Evolutionary conservation across 2,329 filamentous ascomycete genomes (phyloP).

Genomic region (Didymella sp.): DNA sequence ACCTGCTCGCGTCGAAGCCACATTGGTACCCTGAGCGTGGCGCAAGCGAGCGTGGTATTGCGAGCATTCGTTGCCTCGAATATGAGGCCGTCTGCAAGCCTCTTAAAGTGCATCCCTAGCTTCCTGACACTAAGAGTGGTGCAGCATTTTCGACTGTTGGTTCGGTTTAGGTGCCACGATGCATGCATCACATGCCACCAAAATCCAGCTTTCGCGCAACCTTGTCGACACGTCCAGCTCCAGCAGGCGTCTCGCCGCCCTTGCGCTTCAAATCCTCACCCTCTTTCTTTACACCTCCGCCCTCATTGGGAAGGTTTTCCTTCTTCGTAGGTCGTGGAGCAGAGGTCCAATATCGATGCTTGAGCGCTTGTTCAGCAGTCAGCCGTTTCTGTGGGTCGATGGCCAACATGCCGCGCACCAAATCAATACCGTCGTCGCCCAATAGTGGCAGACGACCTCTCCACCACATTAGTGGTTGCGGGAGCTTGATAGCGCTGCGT

Average conservation of each 20-base stretch:
- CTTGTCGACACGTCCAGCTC: slow-evolving; percentile 71
- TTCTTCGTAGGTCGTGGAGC: slow-evolving; percentile 85
- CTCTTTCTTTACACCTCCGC: slow-evolving; percentile 72
- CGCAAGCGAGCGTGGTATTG: too few species aligned
- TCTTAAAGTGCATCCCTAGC: too few species aligned
- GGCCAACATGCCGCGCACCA: slow-evolving; percentile 83
- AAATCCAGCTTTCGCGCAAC: slow-evolving; percentile 75
- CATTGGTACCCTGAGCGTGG: too few species aligned
- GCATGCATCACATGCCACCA: slow-evolving; percentile 24
- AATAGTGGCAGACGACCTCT: slow-evolving; percentile 78
- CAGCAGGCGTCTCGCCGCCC: slow-evolving; percentile 67
- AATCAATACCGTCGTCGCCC: slow-evolving; percentile 81
- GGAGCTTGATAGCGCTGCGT: slow-evolving; percentile 56
- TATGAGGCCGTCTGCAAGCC: too few species aligned
- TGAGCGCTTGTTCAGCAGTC: slow-evolving; percentile 76
- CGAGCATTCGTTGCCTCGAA: too few species aligned
- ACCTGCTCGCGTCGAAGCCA: too few species aligned
- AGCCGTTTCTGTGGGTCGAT: slow-evolving; percentile 88
- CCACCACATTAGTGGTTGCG: slow-evolving; percentile 76
- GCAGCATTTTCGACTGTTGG: too few species aligned
- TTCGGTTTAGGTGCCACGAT: too few species aligned
- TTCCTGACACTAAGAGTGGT: too few species aligned
- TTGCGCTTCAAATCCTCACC: slow-evolving; percentile 81
- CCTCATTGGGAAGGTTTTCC: slow-evolving; percentile 80
- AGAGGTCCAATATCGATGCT: slow-evolving; percentile 84